phyloP scores from a whole-genome alignment of 495 filamentous ascomycete species.

The Penicillium soppii region DNA sequence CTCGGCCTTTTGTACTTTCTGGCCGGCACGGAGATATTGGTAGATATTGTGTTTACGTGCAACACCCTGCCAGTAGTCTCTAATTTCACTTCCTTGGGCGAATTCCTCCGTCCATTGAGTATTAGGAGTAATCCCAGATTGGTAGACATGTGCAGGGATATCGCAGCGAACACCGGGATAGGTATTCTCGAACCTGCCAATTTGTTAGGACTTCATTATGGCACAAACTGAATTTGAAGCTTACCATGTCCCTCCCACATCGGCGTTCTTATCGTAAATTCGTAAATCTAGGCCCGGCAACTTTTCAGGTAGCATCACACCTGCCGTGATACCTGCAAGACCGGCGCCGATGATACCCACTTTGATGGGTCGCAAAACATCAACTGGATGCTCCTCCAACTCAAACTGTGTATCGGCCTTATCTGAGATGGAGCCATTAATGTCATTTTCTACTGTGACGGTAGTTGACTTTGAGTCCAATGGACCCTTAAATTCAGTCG shows the following conservation, averaged over 20 bases:
- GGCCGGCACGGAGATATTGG: constrained; percentile 49
- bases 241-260: constrained; percentile 55
- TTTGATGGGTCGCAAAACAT: constrained; percentile 41
- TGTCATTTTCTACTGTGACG: constrained; percentile 13
- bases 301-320: constrained; percentile 48
- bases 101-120: constrained; percentile 66
- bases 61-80: constrained; percentile 60
- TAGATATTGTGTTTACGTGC: constrained; percentile 63
- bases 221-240: not conserved
- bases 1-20: constrained; percentile 49
- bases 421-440: not conserved
- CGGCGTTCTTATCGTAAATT: constrained; percentile 56
- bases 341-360: constrained; percentile 56
- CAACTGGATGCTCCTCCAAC: constrained; percentile 43
- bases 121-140: constrained; percentile 64
- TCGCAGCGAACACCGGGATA: constrained; percentile 63
- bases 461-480: constrained; percentile 7
- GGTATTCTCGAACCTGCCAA: constrained; percentile 49
- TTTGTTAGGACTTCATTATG: not conserved
- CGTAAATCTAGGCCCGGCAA: constrained; percentile 51
- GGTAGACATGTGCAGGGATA: constrained; percentile 71
- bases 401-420: constrained; percentile 16
- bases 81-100: constrained; percentile 62
- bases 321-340: constrained; percentile 49
- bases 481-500: constrained; percentile 11